Base-by-base conservation (phyloP, 345 rosid species). In the Heritiera fomes region DNA sequence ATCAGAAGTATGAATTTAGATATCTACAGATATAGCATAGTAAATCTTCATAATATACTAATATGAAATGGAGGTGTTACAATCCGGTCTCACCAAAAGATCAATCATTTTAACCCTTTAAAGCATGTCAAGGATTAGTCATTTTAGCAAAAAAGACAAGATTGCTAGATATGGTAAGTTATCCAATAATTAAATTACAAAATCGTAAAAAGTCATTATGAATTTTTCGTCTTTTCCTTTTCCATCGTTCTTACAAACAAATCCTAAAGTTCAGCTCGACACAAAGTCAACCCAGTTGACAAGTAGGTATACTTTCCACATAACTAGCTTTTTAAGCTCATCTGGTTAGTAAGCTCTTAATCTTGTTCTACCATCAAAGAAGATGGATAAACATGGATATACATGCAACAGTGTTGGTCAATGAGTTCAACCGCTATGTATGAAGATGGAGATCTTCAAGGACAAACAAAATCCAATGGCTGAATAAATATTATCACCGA, bases 401-500 rank as follows among this genome's bases (percentile, higher is more conserved):
- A 50, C 11, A 50, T 50, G 20, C 8, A 75, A 23, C 47, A 23
- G 45, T 53, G 52, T 75, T 38, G 82, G 61, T 80, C 63, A 46
- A 75, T 34, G 32, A 67, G 23, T 30, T 67, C 60, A n/a, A 62
- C 47, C 23, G 47, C 75, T 78, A 50, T 52, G 61, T 62, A 58
- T n/a, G 68, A 43, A 53, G 6, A 43, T 74, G 53, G 60, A 15
- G 73, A 73, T 43, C 73, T 75, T 76, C 64, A 68, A 73, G 45
- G 40, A 64, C 47, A n/a, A 52, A 68, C 18, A 56, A 76, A 41
- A 73, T 49, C 32, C 84, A 56, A 49, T 73, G 75, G 77, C 56
- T 63, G 60, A 73, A 62, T 30, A 68, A 62, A 78, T 50, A 61
- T 55, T 55, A 60, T 69, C 82, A 82, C 83, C 79, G 80, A 82